Evolutionary conservation across 2,329 filamentous ascomycete species (phyloP).

Genomic region (Sarocladiaceae sp.): DNA sequence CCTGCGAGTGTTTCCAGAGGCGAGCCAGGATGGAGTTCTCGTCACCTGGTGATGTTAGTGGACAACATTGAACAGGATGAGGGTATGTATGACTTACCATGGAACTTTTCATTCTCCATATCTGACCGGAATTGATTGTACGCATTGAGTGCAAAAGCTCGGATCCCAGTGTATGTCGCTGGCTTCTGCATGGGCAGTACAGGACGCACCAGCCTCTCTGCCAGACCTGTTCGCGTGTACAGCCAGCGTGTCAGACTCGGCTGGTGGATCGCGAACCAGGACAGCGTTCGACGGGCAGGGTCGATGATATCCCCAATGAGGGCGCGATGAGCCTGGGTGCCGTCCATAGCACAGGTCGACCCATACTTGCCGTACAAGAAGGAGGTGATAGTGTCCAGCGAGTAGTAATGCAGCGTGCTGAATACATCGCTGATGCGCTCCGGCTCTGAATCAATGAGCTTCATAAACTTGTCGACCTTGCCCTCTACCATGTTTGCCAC

Average conservation of each 20-base stretch:
- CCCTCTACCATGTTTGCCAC: conserved; percentile 15
- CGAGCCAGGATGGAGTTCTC: conserved; percentile 27
- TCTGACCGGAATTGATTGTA: conserved; percentile 10
- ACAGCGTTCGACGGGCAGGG: conserved; percentile 34
- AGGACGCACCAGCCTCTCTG: conserved; percentile 28
- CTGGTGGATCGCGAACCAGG: conserved; percentile 44
- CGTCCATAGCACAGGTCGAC: conserved; percentile 35
- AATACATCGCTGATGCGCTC: conserved; percentile 37
- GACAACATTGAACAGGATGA: neutral
- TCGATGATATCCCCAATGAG: conserved; percentile 43
- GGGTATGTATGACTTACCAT: neutral
- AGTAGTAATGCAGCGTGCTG: conserved; percentile 43
- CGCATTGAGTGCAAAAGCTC: conserved; percentile 17
- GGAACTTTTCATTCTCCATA: neutral
- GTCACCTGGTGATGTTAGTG: neutral
- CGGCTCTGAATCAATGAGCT: conserved; percentile 30
- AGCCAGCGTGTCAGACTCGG: conserved; percentile 40
- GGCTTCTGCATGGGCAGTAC: conserved; percentile 44
- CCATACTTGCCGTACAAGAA: conserved; percentile 43
- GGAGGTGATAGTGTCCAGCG: conserved; percentile 44
- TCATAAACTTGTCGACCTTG: conserved; percentile 27
- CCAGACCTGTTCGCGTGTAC: conserved; percentile 32
- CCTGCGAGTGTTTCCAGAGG: conserved; percentile 28
- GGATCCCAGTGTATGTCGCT: conserved; percentile 44
- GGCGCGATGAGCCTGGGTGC: conserved; percentile 27